Evolutionary conservation across 345 rosid genomes (phyloP), one percentile per base, ranked within the genome.

Genomic region (Xanthoceras sorbifolium): DNA sequence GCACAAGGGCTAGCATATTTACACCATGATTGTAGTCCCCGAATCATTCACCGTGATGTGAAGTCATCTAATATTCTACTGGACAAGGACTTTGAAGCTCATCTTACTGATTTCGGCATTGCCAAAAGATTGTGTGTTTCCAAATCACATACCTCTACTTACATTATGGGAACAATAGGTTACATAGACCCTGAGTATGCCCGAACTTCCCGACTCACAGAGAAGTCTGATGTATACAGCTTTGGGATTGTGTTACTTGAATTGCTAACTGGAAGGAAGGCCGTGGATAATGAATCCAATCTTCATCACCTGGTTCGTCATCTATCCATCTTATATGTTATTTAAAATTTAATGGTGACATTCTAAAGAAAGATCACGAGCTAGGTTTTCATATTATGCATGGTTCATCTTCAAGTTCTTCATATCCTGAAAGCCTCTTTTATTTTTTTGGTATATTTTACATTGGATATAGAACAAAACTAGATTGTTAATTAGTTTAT

Each of bases 141-240:
- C 6, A 93, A 96, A 81, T 77, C 97, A 6, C 86, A 93, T 76
- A 92, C 98, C 38, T 96, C 97, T 18, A 93, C 99, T 2, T 89
- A 85, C 70, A 67, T 96, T 10, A 90, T 92, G 99, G 99, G 99
- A 36, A 96, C 99, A 2, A 96, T 96, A 69, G 99, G 99, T 26
- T 93, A 96, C 76, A 93, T 96, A 63, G 99, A 96, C 63, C 99
- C 99, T 0, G 99, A 96, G 71, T 96, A 96, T 82, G 98, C 99
- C 14, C 93, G 97, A 25, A 96, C 99, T 64, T 93, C 99, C 15
- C 94, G 86, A 0, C 94, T 93, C 54, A 96, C 98, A 0, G 99
- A 93, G 86, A 96, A 96, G 72, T 93, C 98, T 0, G 98, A 93
- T 79, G 97, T 96, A n/a, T 96, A 93, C 80, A 93, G 99, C 78